These are phyloP conservation scores for Hygrophorus russula DNA, from an alignment of 768 basidiomycete genomes.

Conservation along the genomic window DNA sequence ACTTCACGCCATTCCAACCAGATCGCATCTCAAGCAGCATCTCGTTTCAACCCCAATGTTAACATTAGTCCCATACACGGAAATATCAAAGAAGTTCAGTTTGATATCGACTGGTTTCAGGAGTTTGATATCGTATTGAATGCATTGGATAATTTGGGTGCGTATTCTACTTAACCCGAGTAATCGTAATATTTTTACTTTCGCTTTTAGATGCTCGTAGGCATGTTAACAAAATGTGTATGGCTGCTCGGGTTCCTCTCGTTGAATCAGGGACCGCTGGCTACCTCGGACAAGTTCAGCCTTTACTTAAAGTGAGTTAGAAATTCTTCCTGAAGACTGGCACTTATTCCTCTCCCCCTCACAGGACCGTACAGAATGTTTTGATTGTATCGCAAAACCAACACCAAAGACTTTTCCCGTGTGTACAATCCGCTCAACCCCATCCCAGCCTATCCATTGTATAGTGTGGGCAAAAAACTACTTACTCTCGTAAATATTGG, in stretches of 20 bases:
- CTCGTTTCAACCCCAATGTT: conserved; percentile 81
- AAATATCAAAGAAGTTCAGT: conserved; percentile 90
- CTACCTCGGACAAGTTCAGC: conserved; percentile 94
- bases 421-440: conserved; percentile 95
- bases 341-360: background rate
- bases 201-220: conserved; percentile 64
- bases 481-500: conserved; percentile 64
- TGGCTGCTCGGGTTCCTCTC: conserved; percentile 81
- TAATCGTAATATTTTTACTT: background rate
- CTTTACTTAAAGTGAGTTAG: conserved; percentile 62
- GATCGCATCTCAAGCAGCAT: conserved; percentile 78
- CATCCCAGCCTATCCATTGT: conserved; percentile 95
- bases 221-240: conserved; percentile 97
- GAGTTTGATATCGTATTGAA: conserved; percentile 90
- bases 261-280: conserved; percentile 97
- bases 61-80: conserved; percentile 82
- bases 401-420: conserved; percentile 94
- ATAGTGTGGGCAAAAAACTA: conserved; percentile 99
- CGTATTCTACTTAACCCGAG: conserved; percentile 12
- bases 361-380: conserved; percentile 87
- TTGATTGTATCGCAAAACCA: conserved; percentile 90
- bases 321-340: background rate
- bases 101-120: conserved; percentile 84
- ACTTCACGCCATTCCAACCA: conserved; percentile 15
- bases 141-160: conserved; percentile 92